Conservation (phyloP, 805 yeast genomes). For the Naumovozyma baii region DNA sequence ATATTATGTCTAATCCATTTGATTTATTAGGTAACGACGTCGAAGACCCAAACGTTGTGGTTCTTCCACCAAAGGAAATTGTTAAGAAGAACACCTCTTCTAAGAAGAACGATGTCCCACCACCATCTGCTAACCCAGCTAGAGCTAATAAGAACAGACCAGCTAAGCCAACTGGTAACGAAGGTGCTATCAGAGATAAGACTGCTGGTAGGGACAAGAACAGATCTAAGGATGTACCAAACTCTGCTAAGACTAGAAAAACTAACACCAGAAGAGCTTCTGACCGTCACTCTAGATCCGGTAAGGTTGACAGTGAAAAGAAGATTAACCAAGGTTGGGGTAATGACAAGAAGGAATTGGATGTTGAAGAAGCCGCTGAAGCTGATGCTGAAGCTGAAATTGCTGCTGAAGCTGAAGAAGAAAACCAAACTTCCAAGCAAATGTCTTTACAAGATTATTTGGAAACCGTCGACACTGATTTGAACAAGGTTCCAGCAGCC, state of each 20-base stretch:
- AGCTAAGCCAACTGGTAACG: constrained; percentile 71
- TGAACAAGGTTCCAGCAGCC: constrained; percentile 44
- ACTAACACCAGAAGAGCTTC: constrained; percentile 42
- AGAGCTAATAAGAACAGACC: constrained; percentile 66
- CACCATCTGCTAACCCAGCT: constrained; percentile 71
- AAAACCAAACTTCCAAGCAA: constrained; percentile 34
- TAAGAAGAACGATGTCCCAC: constrained; percentile 76
- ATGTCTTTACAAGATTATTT: constrained; percentile 83
- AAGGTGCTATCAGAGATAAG: constrained; percentile 73
- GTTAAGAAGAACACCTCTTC: constrained; percentile 77
- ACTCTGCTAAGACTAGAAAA: constrained; percentile 46
- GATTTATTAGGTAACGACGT: constrained; percentile 82
- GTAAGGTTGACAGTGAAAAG: constrained; percentile 78
- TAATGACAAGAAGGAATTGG: constrained; percentile 60
- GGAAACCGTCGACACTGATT: constrained; percentile 39
- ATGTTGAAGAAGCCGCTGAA: constrained; percentile 50
- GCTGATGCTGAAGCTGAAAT: constrained; percentile 60
- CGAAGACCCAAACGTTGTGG: constrained; percentile 60
- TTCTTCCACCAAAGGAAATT: constrained; percentile 50
- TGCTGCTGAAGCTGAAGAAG: constrained; percentile 40
- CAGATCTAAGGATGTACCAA: constrained; percentile 41
- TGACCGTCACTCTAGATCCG: constrained; percentile 84
- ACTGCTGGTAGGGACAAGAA: constrained; percentile 57
- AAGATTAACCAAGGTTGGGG: constrained; percentile 85
- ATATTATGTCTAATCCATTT: constrained; percentile 47